phyloP scores from a whole-genome alignment of 805 yeast species.

The Wickerhamomyces kurtzmanii region DNA sequence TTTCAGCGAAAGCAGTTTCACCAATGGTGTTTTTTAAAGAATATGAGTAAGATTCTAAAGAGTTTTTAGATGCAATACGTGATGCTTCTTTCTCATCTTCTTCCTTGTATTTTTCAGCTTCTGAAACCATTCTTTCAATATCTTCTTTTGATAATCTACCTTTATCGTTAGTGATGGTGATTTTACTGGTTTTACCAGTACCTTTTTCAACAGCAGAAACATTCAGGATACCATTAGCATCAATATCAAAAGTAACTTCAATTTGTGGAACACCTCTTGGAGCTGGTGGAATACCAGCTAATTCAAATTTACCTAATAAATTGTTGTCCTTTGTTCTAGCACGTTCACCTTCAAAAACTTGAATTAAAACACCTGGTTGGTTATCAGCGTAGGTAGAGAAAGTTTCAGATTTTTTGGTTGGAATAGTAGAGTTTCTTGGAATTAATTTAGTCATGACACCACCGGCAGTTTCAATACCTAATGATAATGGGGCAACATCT shows the following conservation, averaged over 20 bases:
- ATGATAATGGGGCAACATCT: constrained; percentile 95
- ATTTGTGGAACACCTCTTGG: constrained; percentile 99
- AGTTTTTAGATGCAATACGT: constrained; percentile 91
- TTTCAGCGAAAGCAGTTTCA: constrained; percentile 73
- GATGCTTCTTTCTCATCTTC: constrained; percentile 93
- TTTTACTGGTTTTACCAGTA: constrained; percentile 95
- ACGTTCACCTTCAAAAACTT: constrained; percentile 98
- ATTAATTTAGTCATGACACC: constrained; percentile 98
- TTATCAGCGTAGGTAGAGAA: constrained; percentile 96
- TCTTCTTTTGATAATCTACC: constrained; percentile 98
- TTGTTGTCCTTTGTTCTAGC: constrained; percentile 93
- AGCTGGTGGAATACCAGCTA: constrained; percentile 95
- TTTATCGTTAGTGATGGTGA: constrained; percentile 96
- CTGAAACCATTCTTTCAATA: constrained; percentile 94
- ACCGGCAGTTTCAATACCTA: constrained; percentile 99
- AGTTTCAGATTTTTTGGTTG: constrained; percentile 94
- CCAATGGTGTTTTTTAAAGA: constrained; percentile 76
- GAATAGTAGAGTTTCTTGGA: constrained; percentile 94
- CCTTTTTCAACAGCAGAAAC: constrained; percentile 97
- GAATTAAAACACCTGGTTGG: constrained; percentile 98
- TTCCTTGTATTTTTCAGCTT: constrained; percentile 95
- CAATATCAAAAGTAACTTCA: constrained; percentile 94
- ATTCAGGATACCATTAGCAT: constrained; percentile 95
- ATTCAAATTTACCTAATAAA: constrained; percentile 93
- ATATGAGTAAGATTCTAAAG: constrained; percentile 91